A percentile compares a stretch with the other conserved stretches of the same genome.
These are phyloP conservation scores for Phylloporus sp. DNA, from an alignment of 768 basidiomycete genomes.

Conservation along the genomic window DNA sequence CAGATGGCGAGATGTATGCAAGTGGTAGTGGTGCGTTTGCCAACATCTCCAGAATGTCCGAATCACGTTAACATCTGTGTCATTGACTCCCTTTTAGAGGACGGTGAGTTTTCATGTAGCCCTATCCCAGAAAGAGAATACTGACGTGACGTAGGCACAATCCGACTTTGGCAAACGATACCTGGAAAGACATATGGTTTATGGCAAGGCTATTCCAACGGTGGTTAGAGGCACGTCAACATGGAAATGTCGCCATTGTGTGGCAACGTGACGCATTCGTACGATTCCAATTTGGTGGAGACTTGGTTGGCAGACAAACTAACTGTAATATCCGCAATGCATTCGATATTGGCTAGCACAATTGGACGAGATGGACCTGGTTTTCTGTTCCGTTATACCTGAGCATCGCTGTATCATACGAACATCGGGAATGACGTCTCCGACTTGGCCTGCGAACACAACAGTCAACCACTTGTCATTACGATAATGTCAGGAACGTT, in stretches of 20 bases:
- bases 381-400: not conserved
- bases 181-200: constrained; percentile 90
- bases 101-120: constrained; percentile 47
- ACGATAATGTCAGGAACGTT: not conserved
- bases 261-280: constrained; percentile 6
- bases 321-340: constrained; percentile 16
- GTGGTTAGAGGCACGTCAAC: constrained; percentile 21
- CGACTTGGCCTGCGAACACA: not conserved
- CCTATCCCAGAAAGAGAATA: not conserved
- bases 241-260: constrained; percentile 3
- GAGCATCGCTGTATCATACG: not conserved
- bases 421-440: not conserved
- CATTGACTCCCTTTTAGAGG: constrained; percentile 47
- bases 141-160: constrained; percentile 59
- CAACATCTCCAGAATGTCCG: constrained; percentile 7
- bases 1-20: constrained; percentile 96
- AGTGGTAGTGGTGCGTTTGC: constrained; percentile 84
- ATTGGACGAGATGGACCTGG: not conserved
- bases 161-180: constrained; percentile 96
- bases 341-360: constrained; percentile 8
- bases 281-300: constrained; percentile 10
- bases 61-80: constrained; percentile 5
- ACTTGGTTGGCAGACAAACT: constrained; percentile 12
- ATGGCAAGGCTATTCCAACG: constrained; percentile 67
- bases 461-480: not conserved